phyloP scores from a whole-genome alignment of 2,329 filamentous ascomycete species.

The Lasiodiplodia gonubiensis region DNA sequence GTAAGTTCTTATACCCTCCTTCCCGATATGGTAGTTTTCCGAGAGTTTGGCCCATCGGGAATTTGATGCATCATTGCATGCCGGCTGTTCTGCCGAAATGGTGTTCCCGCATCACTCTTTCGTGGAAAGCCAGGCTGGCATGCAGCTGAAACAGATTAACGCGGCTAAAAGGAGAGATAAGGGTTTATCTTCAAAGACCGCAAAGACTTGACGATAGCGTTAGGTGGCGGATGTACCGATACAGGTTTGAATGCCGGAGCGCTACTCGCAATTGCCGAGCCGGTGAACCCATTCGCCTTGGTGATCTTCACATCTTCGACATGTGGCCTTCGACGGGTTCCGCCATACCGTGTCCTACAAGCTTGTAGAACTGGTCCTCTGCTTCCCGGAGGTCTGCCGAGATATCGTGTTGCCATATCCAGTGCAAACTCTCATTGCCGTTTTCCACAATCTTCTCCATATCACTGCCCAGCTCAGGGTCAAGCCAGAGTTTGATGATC shows the following conservation, averaged over 20 bases:
- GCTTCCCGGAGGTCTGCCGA: slow-evolving; percentile 14
- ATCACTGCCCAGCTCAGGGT: slow-evolving; percentile 39
- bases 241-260: not conserved
- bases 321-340: not conserved
- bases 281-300: not conserved
- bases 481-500: slow-evolving; percentile 47
- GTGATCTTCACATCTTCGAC: not conserved
- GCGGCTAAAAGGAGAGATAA: not conserved
- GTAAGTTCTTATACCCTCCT: not conserved
- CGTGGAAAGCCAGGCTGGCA: slow-evolving; percentile 1
- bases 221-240: not conserved
- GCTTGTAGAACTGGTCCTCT: not conserved
- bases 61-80: not conserved
- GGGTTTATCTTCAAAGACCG: not conserved
- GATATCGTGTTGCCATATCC: slow-evolving; percentile 50
- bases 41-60: not conserved
- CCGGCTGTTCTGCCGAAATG: not conserved
- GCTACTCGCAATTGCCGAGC: not conserved
- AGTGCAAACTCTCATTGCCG: slow-evolving; percentile 41
- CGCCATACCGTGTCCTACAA: not conserved
- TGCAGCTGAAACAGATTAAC: not conserved
- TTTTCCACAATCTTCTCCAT: slow-evolving; percentile 41
- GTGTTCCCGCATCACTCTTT: not conserved
- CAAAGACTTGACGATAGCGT: not conserved
- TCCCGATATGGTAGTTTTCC: slow-evolving; percentile 4